Evolutionary conservation across 1,284 basidiomycete species (phyloP), one percentile per base, ranked within the genome.

Genomic region (Thelephora terrestris): DNA sequence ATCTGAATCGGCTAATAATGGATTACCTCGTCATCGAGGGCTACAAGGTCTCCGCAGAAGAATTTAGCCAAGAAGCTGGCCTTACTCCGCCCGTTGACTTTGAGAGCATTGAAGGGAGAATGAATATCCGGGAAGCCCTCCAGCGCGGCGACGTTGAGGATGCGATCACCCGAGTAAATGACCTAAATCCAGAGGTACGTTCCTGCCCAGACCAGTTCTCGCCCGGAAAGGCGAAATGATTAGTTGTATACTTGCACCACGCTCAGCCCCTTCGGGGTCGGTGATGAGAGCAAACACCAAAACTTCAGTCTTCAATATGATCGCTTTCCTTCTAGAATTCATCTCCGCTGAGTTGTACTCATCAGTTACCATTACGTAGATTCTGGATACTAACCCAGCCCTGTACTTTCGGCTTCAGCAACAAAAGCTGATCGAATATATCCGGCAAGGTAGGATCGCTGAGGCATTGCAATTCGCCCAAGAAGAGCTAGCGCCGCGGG

Each of bases 161-260:
- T 54, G 95, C 95, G 16, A 95, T 98, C 51, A 83, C 85, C 21
- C 74, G 88, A 44, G 91, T 96, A 44, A 98, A 98, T 60, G 94
- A 98, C 63, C 68, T 99, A 52, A 91, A 98, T 64, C 92, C 93
- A 29, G 94, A 98, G 84, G 95, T 98, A 66, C 71, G 91, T 55
- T 21, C 43, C 27, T 46, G 39, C 47, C 25, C 38, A 16, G 6
- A 36, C 40, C 18, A 12, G 4, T 10, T 44, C 18, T 18, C 23
- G 47, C 48, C 20, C 46, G 14, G 29, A 32, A 32, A 20, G 39
- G 37, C 45, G 60, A 73, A 64, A 87, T 67, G 91, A 94, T 94
- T 91, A 84, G 75, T 87, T 60, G 60, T 66, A 79, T 85, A 90
- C 92, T 96, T 97, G 94, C 94, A 98, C 94, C 94, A 97, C 93